These are phyloP conservation scores for Zizania palustris DNA, from an alignment of 202 grass and related monocot species.

Conservation along the genomic window DNA sequence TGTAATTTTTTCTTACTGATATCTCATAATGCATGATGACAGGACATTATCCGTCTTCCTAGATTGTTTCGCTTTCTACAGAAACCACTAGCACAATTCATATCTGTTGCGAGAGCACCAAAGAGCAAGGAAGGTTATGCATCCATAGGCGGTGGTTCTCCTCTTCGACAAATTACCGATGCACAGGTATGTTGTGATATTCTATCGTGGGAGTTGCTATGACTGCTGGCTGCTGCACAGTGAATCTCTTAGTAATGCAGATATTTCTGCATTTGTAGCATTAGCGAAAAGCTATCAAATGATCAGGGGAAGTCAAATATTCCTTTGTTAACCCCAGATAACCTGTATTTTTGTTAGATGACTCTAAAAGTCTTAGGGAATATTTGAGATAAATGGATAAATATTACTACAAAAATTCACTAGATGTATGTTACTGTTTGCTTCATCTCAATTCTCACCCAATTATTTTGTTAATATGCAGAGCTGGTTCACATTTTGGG, in stretches of 20 bases:
- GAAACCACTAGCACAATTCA: conserved; percentile 94
- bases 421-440: background rate
- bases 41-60: conserved; percentile 98
- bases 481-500: background rate
- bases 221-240: background rate
- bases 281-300: background rate
- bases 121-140: conserved; percentile 99
- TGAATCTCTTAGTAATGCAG: conserved; percentile 10
- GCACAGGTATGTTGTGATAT: conserved; percentile 56
- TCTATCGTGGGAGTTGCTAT: conserved; percentile 11
- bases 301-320: background rate
- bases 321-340: conserved; percentile 1
- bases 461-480: background rate
- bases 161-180: conserved; percentile 95
- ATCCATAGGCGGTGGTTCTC: conserved; percentile 98
- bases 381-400: background rate
- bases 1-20: conserved; percentile 27
- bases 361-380: background rate
- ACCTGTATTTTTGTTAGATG: background rate
- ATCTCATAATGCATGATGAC: conserved; percentile 48
- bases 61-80: conserved; percentile 91
- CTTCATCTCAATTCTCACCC: background rate
- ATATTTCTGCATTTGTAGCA: background rate
- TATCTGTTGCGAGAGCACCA: conserved; percentile 88
- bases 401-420: conserved; percentile 22